phyloP scores from a whole-genome alignment of 2,329 filamentous ascomycete species.

The Nemania sp. region DNA sequence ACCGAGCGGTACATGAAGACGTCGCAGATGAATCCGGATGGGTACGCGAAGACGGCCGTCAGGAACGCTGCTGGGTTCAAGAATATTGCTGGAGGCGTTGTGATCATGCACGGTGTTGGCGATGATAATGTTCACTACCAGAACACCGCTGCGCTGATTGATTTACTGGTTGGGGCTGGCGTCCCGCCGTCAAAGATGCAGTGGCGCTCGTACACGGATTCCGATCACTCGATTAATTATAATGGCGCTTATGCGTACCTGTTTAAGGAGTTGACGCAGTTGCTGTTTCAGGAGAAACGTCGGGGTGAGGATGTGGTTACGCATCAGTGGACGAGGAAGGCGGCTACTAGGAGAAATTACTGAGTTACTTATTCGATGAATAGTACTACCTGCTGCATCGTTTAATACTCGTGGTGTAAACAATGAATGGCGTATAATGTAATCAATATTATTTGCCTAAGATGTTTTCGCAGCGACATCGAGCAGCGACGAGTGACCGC shows the following conservation, averaged over 20 bases:
- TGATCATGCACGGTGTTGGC: conserved; percentile 67
- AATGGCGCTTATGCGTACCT: conserved; percentile 58
- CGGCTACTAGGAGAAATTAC: background rate
- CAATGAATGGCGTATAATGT: too few species aligned
- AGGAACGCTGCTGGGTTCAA: conserved; percentile 63
- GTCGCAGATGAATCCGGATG: conserved; percentile 56
- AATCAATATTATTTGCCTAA: too few species aligned
- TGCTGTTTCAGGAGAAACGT: conserved; percentile 62
- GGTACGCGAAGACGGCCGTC: conserved; percentile 65
- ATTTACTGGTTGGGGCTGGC: conserved; percentile 61
- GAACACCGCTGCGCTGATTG: conserved; percentile 63
- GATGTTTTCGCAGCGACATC: too few species aligned
- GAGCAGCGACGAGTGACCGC: too few species aligned
- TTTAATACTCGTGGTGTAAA: background rate
- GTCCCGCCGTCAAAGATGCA: conserved; percentile 65
- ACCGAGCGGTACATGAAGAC: conserved; percentile 75
- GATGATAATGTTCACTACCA: conserved; percentile 77
- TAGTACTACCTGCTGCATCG: background rate
- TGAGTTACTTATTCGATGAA: background rate
- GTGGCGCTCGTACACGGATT: conserved; percentile 67
- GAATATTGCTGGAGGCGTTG: conserved; percentile 61
- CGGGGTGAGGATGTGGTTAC: conserved; percentile 25
- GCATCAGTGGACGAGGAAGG: conserved; percentile 38
- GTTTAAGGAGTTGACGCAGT: conserved; percentile 65
- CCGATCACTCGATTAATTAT: conserved; percentile 63